Evolutionary conservation across 805 yeast genomes (phyloP), one percentile per base, ranked within the genome.

Genomic region (Kregervanrija pseudodelftensis): DNA sequence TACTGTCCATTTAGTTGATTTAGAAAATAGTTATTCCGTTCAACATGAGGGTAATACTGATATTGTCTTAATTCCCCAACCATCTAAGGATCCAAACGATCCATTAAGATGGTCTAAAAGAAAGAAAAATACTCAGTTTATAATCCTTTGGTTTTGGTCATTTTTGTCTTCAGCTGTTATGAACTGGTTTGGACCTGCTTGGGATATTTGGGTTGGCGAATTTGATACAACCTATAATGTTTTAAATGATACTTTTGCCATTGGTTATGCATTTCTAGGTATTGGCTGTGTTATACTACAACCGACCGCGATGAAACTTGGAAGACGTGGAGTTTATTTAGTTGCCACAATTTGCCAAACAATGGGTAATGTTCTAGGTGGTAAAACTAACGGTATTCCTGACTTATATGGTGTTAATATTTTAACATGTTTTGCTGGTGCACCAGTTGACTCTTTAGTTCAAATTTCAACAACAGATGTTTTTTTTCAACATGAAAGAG

Each of bases 271-370:
- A 49, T 40, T 60, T 46, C 35, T 46, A 55, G 63, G 77, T 37
- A 44, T 73, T 36, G 77, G 79, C 0, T 71, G 77, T 52, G 59
- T 72, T 28, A 31, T 76, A n/a, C 68, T 69, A 58, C 79, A 74
- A 54, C 81, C 81, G 0, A 43, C 72, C 2, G 62, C 61, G 7
- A 50, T 52, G 58, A 60, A 63, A 36, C 33, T 47, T 30, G 57
- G 57, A n/a, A 52, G 63, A 56, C 34, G 54, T 51, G 43, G 49
- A 41, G 49, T 58, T 49, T 50, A 52, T 49, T 32, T 55, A 8
- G 52, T 51, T 50, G 61, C 56, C 16, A 52, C 49, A 31, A 48
- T 49, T 45, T 49, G 62, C 15, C 59, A 55, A 43, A 45, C 62
- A 12, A 44, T 62, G 8, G 61, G 60, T 14, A 63, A 62, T 39